Base-by-base conservation (phyloP, 768 basidiomycete genomes). In the Termitomyces sp. region DNA sequence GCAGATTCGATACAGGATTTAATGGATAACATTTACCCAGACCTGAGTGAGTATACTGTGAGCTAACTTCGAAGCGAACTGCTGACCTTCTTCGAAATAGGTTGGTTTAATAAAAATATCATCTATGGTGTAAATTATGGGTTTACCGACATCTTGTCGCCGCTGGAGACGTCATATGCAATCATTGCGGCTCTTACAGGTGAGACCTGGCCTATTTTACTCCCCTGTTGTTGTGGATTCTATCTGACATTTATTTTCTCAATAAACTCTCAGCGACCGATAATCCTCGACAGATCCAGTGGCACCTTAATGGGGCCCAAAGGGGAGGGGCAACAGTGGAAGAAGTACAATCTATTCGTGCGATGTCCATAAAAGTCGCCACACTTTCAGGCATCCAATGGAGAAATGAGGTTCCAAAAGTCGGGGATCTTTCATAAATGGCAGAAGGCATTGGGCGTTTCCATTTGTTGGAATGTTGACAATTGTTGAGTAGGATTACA, bases 221-320 rank as follows among this genome's bases (percentile, higher is more conserved):
- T n/a, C n/a, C n/a, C n/a, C n/a, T n/a, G n/a, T n/a, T n/a, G n/a
- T n/a, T n/a, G n/a, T n/a, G n/a, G n/a, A n/a, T n/a, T n/a, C n/a
- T n/a, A n/a, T n/a, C n/a, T n/a, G n/a, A n/a, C n/a, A n/a, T n/a
- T n/a, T n/a, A n/a, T n/a, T n/a, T n/a, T 44, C 16, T 51, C 40
- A 32, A 40, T 34, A 0, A 25, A 2, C 14, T 25, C 16, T 9
- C 21, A 62, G 78, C 82, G 3, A 74, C 72, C 55, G 86, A 88
- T 63, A 78, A 82, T 32, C 83, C 85, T 0, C 78, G 73, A 35
- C 86, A 88, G 63, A 80, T 83, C 37, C 68, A 59, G 21, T 88
- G 86, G 86, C 86, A 88, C 63, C 70, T 88, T 23, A 70, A 73
- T 16, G 81, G 81, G 12, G 84, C 85, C 2, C 71, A 73, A 45